These are phyloP conservation scores for Fusarium devonianum DNA, from an alignment of 2,329 filamentous ascomycete genomes.

Conservation along the genomic window DNA sequence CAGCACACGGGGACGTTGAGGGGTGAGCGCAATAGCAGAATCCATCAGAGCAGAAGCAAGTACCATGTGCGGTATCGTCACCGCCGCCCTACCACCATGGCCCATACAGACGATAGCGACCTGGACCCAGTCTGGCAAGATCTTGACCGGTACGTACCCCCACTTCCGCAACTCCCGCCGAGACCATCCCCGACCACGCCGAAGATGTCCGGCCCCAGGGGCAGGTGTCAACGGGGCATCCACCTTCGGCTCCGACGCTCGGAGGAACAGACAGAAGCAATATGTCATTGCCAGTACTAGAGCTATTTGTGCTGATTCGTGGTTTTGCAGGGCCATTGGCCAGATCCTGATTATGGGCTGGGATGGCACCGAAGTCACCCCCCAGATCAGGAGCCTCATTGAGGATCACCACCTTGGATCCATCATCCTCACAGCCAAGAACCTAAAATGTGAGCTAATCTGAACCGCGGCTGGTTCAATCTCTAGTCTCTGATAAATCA, in stretches of 20 bases:
- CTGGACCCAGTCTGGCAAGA: conserved; percentile 75
- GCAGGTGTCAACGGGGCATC: conserved; percentile 16
- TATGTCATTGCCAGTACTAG: conserved; percentile 1
- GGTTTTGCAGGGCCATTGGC: conserved; percentile 67
- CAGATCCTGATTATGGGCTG: conserved; percentile 86
- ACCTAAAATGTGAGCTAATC: conserved; percentile 77
- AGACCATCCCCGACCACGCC: background rate
- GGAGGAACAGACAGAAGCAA: conserved; percentile 7
- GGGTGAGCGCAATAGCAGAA: conserved; percentile 19
- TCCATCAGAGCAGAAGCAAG: conserved; percentile 31
- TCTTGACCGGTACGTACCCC: conserved; percentile 71
- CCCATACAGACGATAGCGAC: conserved; percentile 44
- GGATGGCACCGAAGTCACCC: conserved; percentile 83
- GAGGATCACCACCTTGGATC: conserved; percentile 87
- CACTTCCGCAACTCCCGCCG: conserved; percentile 3
- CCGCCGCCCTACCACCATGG: conserved; percentile 47
- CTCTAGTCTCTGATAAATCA: conserved; percentile 11
- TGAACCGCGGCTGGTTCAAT: background rate
- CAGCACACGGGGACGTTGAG: conserved; percentile 37
- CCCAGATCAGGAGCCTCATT: conserved; percentile 81
- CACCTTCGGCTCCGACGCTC: conserved; percentile 34
- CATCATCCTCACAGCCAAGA: conserved; percentile 84
- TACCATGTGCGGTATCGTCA: conserved; percentile 39
- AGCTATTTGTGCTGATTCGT: conserved; percentile 36
- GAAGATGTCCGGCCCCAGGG: background rate